Evolutionary conservation across 768 basidiomycete genomes (phyloP).

Genomic region (Lyophyllum semitale): DNA sequence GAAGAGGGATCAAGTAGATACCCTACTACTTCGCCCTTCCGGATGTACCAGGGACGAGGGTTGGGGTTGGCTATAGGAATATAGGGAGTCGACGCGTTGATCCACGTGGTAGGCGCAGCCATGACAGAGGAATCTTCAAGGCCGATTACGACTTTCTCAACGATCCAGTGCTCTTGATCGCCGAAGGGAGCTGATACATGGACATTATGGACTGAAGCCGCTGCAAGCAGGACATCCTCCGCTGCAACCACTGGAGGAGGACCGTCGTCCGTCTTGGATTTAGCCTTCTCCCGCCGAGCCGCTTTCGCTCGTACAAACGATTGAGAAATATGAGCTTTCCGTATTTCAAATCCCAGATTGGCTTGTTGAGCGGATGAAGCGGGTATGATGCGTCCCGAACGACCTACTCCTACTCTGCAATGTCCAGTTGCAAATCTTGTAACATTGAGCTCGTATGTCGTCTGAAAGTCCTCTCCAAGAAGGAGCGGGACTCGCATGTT

Average conservation of each 20-base stretch:
- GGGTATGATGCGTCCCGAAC: background rate
- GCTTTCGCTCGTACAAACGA: constrained; percentile 9
- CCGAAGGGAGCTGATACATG: constrained; percentile 5
- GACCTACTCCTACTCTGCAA: constrained; percentile 1
- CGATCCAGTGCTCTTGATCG: constrained; percentile 10
- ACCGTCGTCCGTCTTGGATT: background rate
- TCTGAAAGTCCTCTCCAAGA: no score
- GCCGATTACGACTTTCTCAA: constrained; percentile 17
- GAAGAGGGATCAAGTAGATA: background rate
- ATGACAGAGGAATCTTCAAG: background rate
- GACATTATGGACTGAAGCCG: constrained; percentile 8
- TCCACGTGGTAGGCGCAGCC: background rate
- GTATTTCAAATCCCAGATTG: constrained; percentile 18
- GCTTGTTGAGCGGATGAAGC: constrained; percentile 10
- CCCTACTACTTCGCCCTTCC: background rate
- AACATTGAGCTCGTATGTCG: constrained; percentile 23
- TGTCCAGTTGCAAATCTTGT: constrained; percentile 5
- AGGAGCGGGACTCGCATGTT: constrained; percentile 30
- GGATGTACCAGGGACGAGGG: background rate
- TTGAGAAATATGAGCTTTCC: constrained; percentile 4
- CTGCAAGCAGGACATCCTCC: background rate
- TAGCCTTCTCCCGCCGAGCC: background rate
- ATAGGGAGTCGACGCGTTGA: background rate
- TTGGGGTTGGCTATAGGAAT: background rate
- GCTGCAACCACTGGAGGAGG: background rate